phyloP scores from a whole-genome alignment of 345 rosid genomes.

The Hibiscus trionum region DNA sequence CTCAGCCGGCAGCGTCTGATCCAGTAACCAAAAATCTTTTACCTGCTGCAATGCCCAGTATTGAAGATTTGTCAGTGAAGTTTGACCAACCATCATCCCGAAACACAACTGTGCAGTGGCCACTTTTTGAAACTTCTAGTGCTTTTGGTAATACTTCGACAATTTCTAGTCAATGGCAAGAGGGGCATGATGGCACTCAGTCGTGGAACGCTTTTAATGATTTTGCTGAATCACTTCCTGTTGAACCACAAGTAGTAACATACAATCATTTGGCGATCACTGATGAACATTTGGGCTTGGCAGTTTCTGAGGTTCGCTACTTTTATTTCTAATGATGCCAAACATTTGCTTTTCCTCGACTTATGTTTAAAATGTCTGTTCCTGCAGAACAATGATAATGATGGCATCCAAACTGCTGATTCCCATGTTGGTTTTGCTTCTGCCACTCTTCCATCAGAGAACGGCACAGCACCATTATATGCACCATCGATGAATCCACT shows the following conservation, averaged over 20 bases:
- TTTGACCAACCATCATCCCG: constrained; percentile 36
- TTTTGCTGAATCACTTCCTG: constrained; percentile 30
- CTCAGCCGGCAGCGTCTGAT: constrained; percentile 31
- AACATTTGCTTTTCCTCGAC: constrained; percentile 8
- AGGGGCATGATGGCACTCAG: constrained; percentile 33
- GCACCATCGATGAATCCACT: constrained; percentile 27
- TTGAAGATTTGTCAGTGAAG: constrained; percentile 28
- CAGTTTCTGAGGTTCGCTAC: constrained; percentile 37
- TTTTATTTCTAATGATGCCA: constrained; percentile 9
- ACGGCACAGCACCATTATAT: constrained; percentile 27
- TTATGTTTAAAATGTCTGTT: constrained; percentile 16
- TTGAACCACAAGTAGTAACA: constrained; percentile 26
- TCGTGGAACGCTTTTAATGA: constrained; percentile 73
- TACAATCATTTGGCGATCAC: constrained; percentile 26
- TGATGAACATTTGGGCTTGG: constrained; percentile 36
- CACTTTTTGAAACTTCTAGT: constrained; percentile 35
- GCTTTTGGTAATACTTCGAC: constrained; percentile 31
- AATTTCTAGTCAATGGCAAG: constrained; percentile 43
- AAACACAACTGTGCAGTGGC: constrained; percentile 43
- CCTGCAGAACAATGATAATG: constrained; percentile 31
- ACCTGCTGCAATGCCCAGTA: constrained; percentile 21
- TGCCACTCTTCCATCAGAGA: constrained; percentile 25
- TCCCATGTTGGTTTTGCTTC: constrained; percentile 21
- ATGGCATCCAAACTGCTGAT: constrained; percentile 25
- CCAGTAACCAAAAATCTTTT: constrained; percentile 23